Evolutionary conservation across 2,329 filamentous ascomycete genomes (phyloP).

Genomic region (Ascochyta lentis): DNA sequence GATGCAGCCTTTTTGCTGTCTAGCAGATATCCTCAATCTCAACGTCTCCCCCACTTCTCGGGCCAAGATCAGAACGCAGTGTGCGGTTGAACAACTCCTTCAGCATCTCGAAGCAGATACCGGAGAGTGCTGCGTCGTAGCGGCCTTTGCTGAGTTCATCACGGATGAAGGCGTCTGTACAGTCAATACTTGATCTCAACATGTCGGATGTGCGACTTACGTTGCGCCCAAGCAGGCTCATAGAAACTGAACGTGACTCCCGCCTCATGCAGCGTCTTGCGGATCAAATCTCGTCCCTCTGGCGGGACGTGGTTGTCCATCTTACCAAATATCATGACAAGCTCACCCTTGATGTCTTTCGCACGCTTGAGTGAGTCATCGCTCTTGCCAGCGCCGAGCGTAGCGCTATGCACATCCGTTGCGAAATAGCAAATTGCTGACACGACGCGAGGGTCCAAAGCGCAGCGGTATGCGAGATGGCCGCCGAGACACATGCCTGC

Average conservation of each 20-base stretch:
- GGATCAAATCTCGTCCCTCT: conserved; percentile 81
- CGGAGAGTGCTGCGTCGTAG: conserved; percentile 86
- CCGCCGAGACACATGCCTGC: conserved; percentile 85
- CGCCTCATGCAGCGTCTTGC: conserved; percentile 78
- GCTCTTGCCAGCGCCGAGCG: conserved; percentile 71
- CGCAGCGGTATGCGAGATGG: conserved; percentile 77
- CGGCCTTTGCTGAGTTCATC: conserved; percentile 93
- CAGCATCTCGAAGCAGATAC: conserved; percentile 89
- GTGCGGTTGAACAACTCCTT: conserved; percentile 82
- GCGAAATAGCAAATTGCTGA: conserved; percentile 89
- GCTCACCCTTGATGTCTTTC: conserved; percentile 74
- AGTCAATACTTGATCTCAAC: too few relatives aligned
- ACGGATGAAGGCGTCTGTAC: conserved; percentile 81
- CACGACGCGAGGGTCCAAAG: conserved; percentile 76
- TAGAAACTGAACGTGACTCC: conserved; percentile 80
- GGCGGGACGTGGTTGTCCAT: conserved; percentile 89
- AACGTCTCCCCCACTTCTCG: conserved; percentile 64
- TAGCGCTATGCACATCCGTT: conserved; percentile 84
- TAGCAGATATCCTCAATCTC: conserved; percentile 75
- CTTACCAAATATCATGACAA: conserved; percentile 90
- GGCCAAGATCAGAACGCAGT: conserved; percentile 79
- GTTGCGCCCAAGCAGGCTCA: conserved; percentile 92
- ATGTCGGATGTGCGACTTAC: conserved; percentile 50
- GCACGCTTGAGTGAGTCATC: conserved; percentile 69
- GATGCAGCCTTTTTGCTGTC: neutral